Evolutionary conservation across 352 stramenopile species (phyloP).

Genomic region (Phytophthora boehmeriae): DNA sequence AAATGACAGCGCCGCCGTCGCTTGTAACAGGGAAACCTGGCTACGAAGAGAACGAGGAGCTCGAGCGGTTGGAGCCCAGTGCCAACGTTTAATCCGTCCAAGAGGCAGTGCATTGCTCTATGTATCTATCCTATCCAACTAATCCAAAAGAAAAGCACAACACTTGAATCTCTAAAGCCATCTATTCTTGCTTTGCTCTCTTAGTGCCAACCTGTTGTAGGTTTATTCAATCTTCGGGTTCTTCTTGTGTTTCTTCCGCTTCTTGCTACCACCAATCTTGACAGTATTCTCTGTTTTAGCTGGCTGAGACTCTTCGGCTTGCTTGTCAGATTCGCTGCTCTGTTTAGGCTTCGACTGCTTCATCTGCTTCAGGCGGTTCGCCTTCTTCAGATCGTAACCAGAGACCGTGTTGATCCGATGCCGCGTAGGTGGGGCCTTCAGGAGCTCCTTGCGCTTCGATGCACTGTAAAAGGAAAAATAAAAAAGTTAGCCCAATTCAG

Average conservation of each 20-base stretch:
- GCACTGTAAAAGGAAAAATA: constrained; percentile 35
- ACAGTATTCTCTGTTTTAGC: constrained; percentile 13
- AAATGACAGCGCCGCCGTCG: constrained; percentile 77
- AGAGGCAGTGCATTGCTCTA: constrained; percentile 31
- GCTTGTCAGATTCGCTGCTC: constrained; percentile 5
- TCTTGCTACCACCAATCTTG: constrained; percentile 22
- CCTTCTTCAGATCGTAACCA: constrained; percentile 87
- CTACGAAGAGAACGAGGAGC: constrained; percentile 69
- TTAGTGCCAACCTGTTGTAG: not conserved
- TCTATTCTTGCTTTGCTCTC: too few relatives aligned
- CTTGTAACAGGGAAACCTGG: constrained; percentile 71
- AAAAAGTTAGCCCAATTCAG: constrained; percentile 9
- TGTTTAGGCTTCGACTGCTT: constrained; percentile 45
- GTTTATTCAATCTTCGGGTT: constrained; percentile 25
- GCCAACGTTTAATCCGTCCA: constrained; percentile 50
- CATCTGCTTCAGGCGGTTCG: constrained; percentile 66
- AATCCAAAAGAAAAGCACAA: constrained; percentile 27
- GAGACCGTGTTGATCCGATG: constrained; percentile 87
- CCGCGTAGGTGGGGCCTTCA: constrained; percentile 77
- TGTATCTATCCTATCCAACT: constrained; percentile 36
- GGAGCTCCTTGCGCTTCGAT: constrained; percentile 76
- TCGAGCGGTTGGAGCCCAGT: constrained; percentile 67
- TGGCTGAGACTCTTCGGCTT: constrained; percentile 9
- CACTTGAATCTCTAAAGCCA: not conserved
- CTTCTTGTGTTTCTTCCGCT: constrained; percentile 38